Conservation (phyloP, 1,139 yeast species). For the Scheffersomyces cryptocercus region DNA sequence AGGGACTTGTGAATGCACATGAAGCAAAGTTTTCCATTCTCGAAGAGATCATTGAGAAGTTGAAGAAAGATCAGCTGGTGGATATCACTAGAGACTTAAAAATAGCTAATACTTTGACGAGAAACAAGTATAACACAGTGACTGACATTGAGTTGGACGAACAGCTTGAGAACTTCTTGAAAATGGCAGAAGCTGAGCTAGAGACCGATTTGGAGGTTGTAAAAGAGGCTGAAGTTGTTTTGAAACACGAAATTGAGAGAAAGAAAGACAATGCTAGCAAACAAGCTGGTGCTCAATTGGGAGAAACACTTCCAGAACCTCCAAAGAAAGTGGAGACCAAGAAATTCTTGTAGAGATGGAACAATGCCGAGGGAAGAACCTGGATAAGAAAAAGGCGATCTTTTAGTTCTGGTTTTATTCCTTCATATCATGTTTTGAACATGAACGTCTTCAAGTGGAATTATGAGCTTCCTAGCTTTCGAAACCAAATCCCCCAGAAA, state of each 20-base stretch:
- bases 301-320: background rate
- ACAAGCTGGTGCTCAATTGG: background rate
- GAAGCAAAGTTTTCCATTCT: conserved; percentile 32
- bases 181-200: conserved; percentile 23
- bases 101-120: conserved; percentile 38
- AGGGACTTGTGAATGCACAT: conserved; percentile 30
- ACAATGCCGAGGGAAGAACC: too few relatives aligned
- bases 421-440: too few relatives aligned
- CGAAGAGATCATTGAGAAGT: conserved; percentile 29
- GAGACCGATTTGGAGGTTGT: too few relatives aligned
- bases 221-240: background rate
- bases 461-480: too few relatives aligned
- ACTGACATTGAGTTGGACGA: conserved; percentile 44
- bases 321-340: conserved; percentile 11
- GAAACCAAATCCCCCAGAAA: too few relatives aligned
- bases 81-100: conserved; percentile 40
- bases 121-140: conserved; percentile 29
- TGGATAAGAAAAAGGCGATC: too few relatives aligned
- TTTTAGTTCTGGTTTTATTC: too few relatives aligned
- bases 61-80: conserved; percentile 32
- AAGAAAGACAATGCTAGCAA: background rate
- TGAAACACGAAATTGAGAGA: background rate
- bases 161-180: conserved; percentile 37
- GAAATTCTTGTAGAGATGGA: conserved; percentile 13
- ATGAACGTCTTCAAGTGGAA: too few relatives aligned